Conservation (phyloP, 2,329 filamentous ascomycete genomes). For the Sporothrix euskadiensis region DNA sequence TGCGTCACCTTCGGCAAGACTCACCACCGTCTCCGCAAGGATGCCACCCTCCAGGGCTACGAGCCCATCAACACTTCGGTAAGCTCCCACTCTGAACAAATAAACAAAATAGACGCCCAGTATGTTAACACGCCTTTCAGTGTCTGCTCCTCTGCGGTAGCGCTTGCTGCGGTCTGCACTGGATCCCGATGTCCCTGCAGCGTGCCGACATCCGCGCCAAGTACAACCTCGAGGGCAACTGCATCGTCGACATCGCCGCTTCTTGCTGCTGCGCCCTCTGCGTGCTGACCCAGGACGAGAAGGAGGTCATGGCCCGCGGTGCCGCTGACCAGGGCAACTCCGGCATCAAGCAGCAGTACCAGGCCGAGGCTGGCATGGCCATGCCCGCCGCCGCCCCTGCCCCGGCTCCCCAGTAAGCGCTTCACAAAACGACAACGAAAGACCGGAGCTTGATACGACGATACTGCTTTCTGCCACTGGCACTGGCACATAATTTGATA, state of each 20-base stretch:
- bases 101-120: not conserved
- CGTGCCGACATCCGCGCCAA: conserved; percentile 48
- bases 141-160: conserved; percentile 49
- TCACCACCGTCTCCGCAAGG: conserved; percentile 48
- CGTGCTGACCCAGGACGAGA: conserved; percentile 49
- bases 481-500: not conserved
- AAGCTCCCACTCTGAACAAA: not conserved
- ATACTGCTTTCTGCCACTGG: not conserved
- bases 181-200: conserved; percentile 49
- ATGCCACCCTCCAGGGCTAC: conserved; percentile 46
- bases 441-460: not conserved
- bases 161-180: conserved; percentile 45
- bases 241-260: conserved; percentile 45
- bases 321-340: conserved; percentile 26
- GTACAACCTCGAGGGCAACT: conserved; percentile 49
- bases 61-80: conserved; percentile 51
- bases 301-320: conserved; percentile 47
- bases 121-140: conserved; percentile 31
- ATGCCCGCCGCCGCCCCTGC: not conserved
- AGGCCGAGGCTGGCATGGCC: conserved; percentile 38
- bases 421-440: not conserved
- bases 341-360: conserved; percentile 39
- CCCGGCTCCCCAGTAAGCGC: conserved; percentile 18
- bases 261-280: conserved; percentile 51
- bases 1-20: conserved; percentile 54